Percentiles rank a stretch among this genome's conserved stretches.
Evolutionary conservation across 1,284 basidiomycete genomes (phyloP).

Genomic region (Gomphus bonarii): DNA sequence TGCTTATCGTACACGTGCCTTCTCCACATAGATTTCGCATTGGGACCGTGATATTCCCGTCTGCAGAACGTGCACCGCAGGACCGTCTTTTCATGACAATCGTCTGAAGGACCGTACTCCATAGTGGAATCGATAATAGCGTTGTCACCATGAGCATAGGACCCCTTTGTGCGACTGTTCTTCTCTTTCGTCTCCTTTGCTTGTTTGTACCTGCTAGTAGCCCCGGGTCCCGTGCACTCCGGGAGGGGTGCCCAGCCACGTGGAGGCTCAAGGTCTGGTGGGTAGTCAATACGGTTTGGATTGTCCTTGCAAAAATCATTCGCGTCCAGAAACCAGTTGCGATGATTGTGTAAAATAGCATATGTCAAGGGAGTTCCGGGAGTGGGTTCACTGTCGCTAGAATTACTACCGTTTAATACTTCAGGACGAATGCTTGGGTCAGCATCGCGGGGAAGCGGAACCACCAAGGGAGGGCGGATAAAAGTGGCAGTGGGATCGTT

Average conservation of each 20-base stretch:
- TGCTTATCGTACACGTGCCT: slow-evolving; percentile 79
- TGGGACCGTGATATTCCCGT: slow-evolving; percentile 68
- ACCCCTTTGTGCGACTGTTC: slow-evolving; percentile 19
- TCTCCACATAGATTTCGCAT: slow-evolving; percentile 82
- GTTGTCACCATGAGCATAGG: slow-evolving; percentile 1
- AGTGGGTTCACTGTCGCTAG: slow-evolving; percentile 43
- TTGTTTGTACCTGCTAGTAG: background rate
- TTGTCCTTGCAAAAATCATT: slow-evolving; percentile 50
- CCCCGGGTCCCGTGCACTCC: slow-evolving; percentile 6
- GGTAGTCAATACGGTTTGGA: slow-evolving; percentile 49
- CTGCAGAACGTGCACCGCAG: slow-evolving; percentile 74
- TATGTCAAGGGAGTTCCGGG: slow-evolving; percentile 56
- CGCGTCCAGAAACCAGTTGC: slow-evolving; percentile 66
- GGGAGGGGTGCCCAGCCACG: slow-evolving; percentile 63
- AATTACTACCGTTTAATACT: slow-evolving; percentile 26
- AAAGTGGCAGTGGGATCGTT: slow-evolving; percentile 53
- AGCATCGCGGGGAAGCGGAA: background rate
- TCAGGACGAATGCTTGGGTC: background rate
- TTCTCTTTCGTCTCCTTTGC: slow-evolving; percentile 44
- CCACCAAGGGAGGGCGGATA: slow-evolving; percentile 58
- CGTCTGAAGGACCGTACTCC: slow-evolving; percentile 9
- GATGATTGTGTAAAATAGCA: slow-evolving; percentile 53
- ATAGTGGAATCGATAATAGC: background rate
- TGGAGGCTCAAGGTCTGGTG: slow-evolving; percentile 63
- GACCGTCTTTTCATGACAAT: slow-evolving; percentile 47